Base-by-base conservation (phyloP, 768 basidiomycete species). In the Mycena metata region DNA sequence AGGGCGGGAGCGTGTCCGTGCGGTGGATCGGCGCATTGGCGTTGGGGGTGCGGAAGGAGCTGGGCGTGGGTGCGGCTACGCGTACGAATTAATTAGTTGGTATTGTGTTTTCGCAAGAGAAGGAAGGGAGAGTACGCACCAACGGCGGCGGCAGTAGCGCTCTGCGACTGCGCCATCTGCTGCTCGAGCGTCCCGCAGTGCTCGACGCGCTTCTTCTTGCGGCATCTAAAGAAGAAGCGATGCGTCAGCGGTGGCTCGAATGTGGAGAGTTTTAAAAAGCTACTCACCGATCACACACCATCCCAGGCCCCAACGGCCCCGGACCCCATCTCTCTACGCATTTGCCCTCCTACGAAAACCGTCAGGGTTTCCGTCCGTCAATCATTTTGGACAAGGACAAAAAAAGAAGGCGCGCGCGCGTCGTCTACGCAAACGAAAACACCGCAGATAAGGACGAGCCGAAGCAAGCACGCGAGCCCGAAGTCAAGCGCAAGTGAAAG, bases 311-410 rank as follows among this genome's bases (percentile, higher is more conserved):
- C 78, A 90, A 86, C 52, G 93, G 93, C 5, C 93, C 93, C 24
- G 93, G 92, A 1, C 93, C 93, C 93, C 93, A 94, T 78, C 94
- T 94, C 74, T 94, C 93, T 58, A 94, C 92, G 75, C 93, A 94
- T 72, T 93, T 93, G 11, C 90, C 91, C 23, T 94, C 93, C 80
- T 47, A n/a, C n/a, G n/a, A n/a, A n/a, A n/a, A n/a, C n/a, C n/a
- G n/a, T n/a, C n/a, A n/a, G n/a, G n/a, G n/a, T n/a, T n/a, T n/a
- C n/a, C n/a, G n/a, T n/a, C n/a, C n/a, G n/a, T n/a, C n/a, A n/a
- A n/a, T n/a, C n/a, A n/a, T n/a, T n/a, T n/a, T n/a, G n/a, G n/a
- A n/a, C n/a, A n/a, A n/a, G n/a, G n/a, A n/a, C n/a, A n/a, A n/a
- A n/a, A n/a, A n/a, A n/a, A n/a, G n/a, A n/a, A n/a, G n/a, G n/a